Percentiles rank a stretch among this genome's conserved stretches.
These are phyloP conservation scores for Vitis hybrid DNA, from an alignment of 177 flowering plant species.

Conservation along the genomic window DNA sequence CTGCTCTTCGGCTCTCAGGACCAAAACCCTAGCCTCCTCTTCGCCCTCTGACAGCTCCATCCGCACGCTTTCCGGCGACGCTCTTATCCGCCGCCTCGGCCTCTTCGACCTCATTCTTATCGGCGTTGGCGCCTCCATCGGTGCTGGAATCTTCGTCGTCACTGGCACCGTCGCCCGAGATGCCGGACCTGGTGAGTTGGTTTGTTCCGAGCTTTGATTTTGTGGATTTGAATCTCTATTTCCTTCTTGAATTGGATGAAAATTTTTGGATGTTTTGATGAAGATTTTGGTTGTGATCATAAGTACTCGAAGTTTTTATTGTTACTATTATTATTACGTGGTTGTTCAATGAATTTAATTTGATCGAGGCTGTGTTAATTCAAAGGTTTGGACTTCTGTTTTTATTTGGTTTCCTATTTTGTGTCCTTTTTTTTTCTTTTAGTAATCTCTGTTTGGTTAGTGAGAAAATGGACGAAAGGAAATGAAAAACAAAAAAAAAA, in stretches of 20 bases:
- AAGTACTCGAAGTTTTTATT: too few relatives aligned
- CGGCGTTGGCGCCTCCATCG: slow-evolving; percentile 89
- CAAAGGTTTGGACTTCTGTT: too few relatives aligned
- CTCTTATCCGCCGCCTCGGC: slow-evolving; percentile 74
- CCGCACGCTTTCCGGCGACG: slow-evolving; percentile 34
- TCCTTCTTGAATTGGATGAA: neutral
- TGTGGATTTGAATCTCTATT: neutral
- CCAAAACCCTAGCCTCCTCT: slow-evolving; percentile 39
- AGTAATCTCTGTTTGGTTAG: too few relatives aligned
- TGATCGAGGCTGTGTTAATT: too few relatives aligned
- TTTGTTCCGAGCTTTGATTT: neutral
- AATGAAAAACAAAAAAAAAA: too few relatives aligned
- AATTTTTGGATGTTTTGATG: too few relatives aligned
- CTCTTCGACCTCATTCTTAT: slow-evolving; percentile 75
- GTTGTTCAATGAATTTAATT: too few relatives aligned
- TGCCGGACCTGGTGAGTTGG: slow-evolving; percentile 74
- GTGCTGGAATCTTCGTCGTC: slow-evolving; percentile 92
- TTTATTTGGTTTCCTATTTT: too few relatives aligned
- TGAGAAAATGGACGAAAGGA: too few relatives aligned
- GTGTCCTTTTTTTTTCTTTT: too few relatives aligned
- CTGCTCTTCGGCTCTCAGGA: slow-evolving; percentile 63
- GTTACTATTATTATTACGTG: too few relatives aligned
- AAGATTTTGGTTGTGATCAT: too few relatives aligned
- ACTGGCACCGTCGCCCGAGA: slow-evolving; percentile 94
- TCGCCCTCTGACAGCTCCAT: slow-evolving; percentile 14